Percentiles rank a stretch among this genome's conserved stretches.
phyloP scores from a whole-genome alignment of 2,329 filamentous ascomycete species.

The Arthroderma uncinatum region DNA sequence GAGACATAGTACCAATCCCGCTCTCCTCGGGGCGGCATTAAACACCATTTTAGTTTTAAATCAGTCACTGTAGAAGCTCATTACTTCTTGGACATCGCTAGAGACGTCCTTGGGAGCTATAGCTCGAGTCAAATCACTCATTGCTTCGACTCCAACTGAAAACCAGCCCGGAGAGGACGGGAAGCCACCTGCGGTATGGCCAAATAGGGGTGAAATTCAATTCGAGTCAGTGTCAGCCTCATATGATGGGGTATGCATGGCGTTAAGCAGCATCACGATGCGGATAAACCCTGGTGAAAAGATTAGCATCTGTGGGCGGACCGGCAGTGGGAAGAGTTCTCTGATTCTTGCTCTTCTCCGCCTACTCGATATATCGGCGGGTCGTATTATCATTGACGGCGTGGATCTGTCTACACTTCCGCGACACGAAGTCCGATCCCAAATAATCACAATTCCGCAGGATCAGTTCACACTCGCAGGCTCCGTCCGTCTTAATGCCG shows the following conservation, averaged over 20 bases:
- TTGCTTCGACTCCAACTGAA: slow-evolving; percentile 13
- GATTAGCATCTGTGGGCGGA: slow-evolving; percentile 15
- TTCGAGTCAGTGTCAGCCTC: slow-evolving; percentile 8
- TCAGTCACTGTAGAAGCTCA: background rate
- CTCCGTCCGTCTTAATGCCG: slow-evolving; percentile 7
- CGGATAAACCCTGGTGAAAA: slow-evolving; percentile 10
- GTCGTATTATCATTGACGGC: slow-evolving; percentile 10
- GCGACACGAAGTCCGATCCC: slow-evolving; percentile 6
- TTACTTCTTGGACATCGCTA: background rate
- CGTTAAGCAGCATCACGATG: slow-evolving; percentile 7
- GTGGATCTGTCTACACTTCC: slow-evolving; percentile 6
- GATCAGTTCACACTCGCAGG: slow-evolving; percentile 8
- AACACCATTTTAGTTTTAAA: background rate
- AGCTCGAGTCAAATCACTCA: slow-evolving; percentile 15
- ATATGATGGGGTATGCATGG: background rate
- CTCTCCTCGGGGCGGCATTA: background rate
- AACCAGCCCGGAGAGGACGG: slow-evolving; percentile 14
- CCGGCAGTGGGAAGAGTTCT: slow-evolving; percentile 12
- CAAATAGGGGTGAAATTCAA: slow-evolving; percentile 7
- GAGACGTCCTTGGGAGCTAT: slow-evolving; percentile 17
- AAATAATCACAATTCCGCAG: slow-evolving; percentile 15
- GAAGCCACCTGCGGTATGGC: slow-evolving; percentile 16
- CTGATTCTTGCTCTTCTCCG: slow-evolving; percentile 6
- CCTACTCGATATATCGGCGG: slow-evolving; percentile 4
- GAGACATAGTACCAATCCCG: background rate